Evolutionary conservation across 2,329 filamentous ascomycete species (phyloP).

Genomic region (Xylaria sp.): DNA sequence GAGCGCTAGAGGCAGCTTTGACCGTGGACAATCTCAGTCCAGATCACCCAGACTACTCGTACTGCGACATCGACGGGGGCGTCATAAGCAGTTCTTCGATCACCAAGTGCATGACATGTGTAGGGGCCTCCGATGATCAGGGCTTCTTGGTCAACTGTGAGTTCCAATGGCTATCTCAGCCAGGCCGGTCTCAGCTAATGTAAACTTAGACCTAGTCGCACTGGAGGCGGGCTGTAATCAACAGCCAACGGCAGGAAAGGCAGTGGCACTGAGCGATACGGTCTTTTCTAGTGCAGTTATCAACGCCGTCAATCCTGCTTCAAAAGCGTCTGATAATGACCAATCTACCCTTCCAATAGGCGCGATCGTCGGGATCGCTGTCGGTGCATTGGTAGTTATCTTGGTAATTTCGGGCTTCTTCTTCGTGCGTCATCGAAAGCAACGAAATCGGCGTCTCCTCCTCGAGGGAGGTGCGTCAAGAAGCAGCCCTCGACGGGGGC

Average conservation of each 20-base stretch:
- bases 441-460: conserved; percentile 51
- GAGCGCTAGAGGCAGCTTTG: conserved; percentile 55
- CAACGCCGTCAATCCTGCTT: conserved; percentile 50
- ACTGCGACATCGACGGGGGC: conserved; percentile 56
- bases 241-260: conserved; percentile 51
- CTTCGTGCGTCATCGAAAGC: conserved; percentile 59
- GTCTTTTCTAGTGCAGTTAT: conserved; percentile 55
- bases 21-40: conserved; percentile 53
- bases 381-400: conserved; percentile 53
- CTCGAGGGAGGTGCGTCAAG: conserved; percentile 39
- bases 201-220: conserved; percentile 57
- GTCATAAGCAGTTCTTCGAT: conserved; percentile 50
- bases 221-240: conserved; percentile 63
- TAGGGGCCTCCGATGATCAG: conserved; percentile 55
- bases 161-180: conserved; percentile 32
- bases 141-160: conserved; percentile 62
- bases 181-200: conserved; percentile 18
- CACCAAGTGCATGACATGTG: conserved; percentile 57
- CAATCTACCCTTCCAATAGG: conserved; percentile 49
- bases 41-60: conserved; percentile 54
- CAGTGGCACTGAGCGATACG: conserved; percentile 56
- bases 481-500: conserved; percentile 35
- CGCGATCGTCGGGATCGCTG: conserved; percentile 57
- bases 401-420: conserved; percentile 52
- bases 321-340: conserved; percentile 28